phyloP scores from a whole-genome alignment of 805 yeast genomes.

The Komagataella pseudopastoris region DNA sequence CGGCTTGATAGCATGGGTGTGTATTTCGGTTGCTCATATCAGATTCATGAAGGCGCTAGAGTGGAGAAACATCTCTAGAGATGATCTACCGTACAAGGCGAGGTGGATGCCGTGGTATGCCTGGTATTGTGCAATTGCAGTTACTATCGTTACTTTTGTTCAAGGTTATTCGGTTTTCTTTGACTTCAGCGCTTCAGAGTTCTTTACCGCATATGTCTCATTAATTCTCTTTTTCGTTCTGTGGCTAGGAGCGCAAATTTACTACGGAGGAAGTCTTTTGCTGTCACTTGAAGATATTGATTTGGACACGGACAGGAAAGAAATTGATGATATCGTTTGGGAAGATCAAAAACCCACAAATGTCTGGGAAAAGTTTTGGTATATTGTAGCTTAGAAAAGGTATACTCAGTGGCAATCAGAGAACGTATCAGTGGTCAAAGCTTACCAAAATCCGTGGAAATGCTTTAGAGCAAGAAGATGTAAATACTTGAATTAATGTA shows the following conservation, averaged over 20 bases:
- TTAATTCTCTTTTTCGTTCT: slow-evolving; percentile 41
- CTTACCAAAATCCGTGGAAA: too few species aligned
- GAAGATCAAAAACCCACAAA: slow-evolving; percentile 40
- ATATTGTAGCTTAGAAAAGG: slow-evolving; percentile 17
- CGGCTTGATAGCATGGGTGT: slow-evolving; percentile 62
- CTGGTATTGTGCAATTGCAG: slow-evolving; percentile 42
- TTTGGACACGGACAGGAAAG: slow-evolving; percentile 54
- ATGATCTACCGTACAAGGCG: slow-evolving; percentile 64
- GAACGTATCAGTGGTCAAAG: too few species aligned
- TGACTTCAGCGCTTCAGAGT: slow-evolving; percentile 34
- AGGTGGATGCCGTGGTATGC: slow-evolving; percentile 51
- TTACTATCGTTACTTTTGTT: slow-evolving; percentile 44
- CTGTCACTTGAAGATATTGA: slow-evolving; percentile 49
- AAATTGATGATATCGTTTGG: slow-evolving; percentile 45
- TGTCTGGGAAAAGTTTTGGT: slow-evolving; percentile 45
- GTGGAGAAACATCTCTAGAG: slow-evolving; percentile 50
- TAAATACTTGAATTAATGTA: too few species aligned
- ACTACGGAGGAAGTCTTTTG: slow-evolving; percentile 32
- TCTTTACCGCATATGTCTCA: slow-evolving; percentile 64
- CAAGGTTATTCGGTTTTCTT: slow-evolving; percentile 65
- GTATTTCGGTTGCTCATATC: slow-evolving; percentile 48
- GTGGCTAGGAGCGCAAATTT: slow-evolving; percentile 35
- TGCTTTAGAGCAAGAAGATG: too few species aligned
- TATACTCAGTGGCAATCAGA: neutral
- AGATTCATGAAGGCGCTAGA: slow-evolving; percentile 57